Evolutionary conservation across 2,329 filamentous ascomycete species (phyloP).

Genomic region (Periconia macrospinosa): DNA sequence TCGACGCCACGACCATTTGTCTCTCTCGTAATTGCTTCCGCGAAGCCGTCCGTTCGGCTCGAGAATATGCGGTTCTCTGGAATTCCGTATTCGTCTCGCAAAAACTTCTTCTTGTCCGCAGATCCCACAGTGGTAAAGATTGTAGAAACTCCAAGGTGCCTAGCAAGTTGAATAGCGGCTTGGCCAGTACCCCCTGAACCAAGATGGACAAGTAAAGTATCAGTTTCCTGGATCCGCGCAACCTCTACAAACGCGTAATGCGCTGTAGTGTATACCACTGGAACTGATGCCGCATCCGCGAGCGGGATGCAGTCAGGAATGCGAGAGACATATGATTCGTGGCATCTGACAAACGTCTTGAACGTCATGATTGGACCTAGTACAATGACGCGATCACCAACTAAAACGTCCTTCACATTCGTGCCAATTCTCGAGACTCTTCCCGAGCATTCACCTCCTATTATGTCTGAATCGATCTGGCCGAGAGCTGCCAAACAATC

Average conservation of each 20-base stretch:
- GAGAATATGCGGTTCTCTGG: constrained; percentile 35
- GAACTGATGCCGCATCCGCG: too few relatives aligned
- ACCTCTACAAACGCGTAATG: too few relatives aligned
- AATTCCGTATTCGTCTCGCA: constrained; percentile 21
- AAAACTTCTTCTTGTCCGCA: constrained; percentile 16
- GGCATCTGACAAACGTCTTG: too few relatives aligned
- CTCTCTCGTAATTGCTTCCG: constrained; percentile 3
- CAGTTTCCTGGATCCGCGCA: too few relatives aligned
- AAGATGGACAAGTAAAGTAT: too few relatives aligned
- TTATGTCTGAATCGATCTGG: constrained; percentile 18
- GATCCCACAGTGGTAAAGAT: constrained; percentile 29
- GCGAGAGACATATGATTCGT: too few relatives aligned
- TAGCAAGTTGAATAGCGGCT: too few relatives aligned
- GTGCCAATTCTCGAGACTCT: constrained; percentile 4
- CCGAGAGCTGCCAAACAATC: constrained; percentile 19
- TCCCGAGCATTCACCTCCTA: constrained; percentile 4
- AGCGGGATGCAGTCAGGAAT: too few relatives aligned
- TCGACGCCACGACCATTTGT: constrained; percentile 36
- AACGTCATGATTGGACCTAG: not conserved
- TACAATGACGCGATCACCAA: not conserved
- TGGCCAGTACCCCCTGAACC: too few relatives aligned
- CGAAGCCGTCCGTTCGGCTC: constrained; percentile 15
- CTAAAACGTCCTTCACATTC: not conserved
- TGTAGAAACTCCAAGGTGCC: not conserved
- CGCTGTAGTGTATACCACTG: too few relatives aligned